Percentiles rank a stretch among this genome's conserved stretches.
phyloP scores from a whole-genome alignment of 306 rosid species.

The Leucaena leucocephala region DNA sequence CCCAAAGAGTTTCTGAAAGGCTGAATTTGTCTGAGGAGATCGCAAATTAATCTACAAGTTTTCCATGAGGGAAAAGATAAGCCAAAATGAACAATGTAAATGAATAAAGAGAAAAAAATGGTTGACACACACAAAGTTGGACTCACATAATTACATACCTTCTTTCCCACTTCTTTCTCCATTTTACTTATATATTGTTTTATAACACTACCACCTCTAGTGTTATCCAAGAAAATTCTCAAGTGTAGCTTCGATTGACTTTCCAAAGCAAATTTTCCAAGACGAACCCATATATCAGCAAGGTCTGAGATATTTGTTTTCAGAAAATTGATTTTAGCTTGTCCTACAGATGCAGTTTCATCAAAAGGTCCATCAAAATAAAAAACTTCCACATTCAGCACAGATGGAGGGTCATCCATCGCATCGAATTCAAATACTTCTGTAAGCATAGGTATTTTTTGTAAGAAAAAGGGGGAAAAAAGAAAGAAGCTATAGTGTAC shows the following conservation, averaged over 20 bases:
- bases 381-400: conserved; percentile 78
- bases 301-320: conserved; percentile 82
- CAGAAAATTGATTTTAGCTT: conserved; percentile 78
- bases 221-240: conserved; percentile 86
- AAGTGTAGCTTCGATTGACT: conserved; percentile 86
- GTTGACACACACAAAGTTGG: conserved; percentile 21
- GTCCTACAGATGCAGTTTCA: conserved; percentile 79
- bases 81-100: conserved; percentile 23
- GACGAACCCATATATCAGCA: conserved; percentile 89
- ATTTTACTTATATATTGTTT: conserved; percentile 81
- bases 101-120: conserved; percentile 18
- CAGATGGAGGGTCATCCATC: conserved; percentile 93
- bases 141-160: conserved; percentile 64
- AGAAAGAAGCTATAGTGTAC: conserved; percentile 33
- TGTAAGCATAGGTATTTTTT: conserved; percentile 40
- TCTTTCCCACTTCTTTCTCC: conserved; percentile 99
- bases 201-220: conserved; percentile 71
- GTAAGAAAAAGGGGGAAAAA: conserved; percentile 21
- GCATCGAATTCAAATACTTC: conserved; percentile 99
- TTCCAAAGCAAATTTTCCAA: conserved; percentile 80
- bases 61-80: conserved; percentile 29
- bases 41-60: conserved; percentile 73
- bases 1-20: conserved; percentile 89
- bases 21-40: conserved; percentile 95
- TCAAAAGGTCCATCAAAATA: conserved; percentile 96